Evolutionary conservation across 164 flowering plant genomes (phyloP).

Genomic region (Liriodendron chinense): DNA sequence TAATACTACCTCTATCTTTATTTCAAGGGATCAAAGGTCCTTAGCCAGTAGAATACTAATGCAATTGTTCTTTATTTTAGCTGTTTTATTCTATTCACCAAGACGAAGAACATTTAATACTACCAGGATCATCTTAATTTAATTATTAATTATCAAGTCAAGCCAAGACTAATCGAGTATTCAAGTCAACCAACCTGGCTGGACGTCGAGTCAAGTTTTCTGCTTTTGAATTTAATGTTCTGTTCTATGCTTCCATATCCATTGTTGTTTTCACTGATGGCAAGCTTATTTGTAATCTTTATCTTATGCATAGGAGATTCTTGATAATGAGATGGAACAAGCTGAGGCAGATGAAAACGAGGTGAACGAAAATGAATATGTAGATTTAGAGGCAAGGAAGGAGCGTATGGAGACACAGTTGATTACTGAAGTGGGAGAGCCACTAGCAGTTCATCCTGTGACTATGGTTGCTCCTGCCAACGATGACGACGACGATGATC

Average conservation of each 20-base stretch:
- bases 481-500: slow-evolving; percentile 31
- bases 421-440: slow-evolving; percentile 26
- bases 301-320: slow-evolving; percentile 35
- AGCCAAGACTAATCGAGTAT: too few relatives aligned
- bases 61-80: too few relatives aligned
- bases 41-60: too few relatives aligned
- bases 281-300: not conserved
- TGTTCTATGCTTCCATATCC: not conserved
- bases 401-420: slow-evolving; percentile 21
- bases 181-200: too few relatives aligned
- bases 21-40: too few relatives aligned
- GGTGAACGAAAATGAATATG: slow-evolving; percentile 26
- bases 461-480: slow-evolving; percentile 20
- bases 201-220: not conserved
- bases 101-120: too few relatives aligned
- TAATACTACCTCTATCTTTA: too few relatives aligned
- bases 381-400: slow-evolving; percentile 25
- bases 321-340: slow-evolving; percentile 48
- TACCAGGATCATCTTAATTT: too few relatives aligned
- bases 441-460: slow-evolving; percentile 34
- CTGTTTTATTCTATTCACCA: too few relatives aligned
- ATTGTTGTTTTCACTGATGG: not conserved
- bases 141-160: too few relatives aligned
- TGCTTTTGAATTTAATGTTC: not conserved
- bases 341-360: slow-evolving; percentile 37